These are phyloP conservation scores for Thraustochytrium sp. DNA, from an alignment of 352 stramenopile species.

Conservation along the genomic window DNA sequence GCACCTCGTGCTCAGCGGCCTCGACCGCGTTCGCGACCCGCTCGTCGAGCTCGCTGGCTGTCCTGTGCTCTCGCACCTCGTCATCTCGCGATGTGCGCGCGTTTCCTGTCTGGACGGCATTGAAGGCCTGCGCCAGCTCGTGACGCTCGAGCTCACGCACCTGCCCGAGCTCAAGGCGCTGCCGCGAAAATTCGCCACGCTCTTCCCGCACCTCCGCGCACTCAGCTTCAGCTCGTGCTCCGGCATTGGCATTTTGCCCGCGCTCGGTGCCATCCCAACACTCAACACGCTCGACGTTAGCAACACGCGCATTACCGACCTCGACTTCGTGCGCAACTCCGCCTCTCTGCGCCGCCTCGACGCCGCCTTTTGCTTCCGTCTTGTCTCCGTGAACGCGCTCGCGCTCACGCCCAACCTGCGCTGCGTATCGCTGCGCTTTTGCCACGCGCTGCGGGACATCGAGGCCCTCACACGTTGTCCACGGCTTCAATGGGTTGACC, in stretches of 20 bases:
- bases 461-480: neutral
- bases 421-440: neutral
- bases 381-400: neutral
- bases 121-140: neutral
- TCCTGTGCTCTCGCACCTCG: neutral
- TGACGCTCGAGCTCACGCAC: neutral
- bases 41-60: neutral
- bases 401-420: neutral
- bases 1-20: neutral
- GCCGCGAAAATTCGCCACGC: neutral
- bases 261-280: neutral
- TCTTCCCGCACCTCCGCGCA: neutral
- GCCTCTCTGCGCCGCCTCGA: neutral
- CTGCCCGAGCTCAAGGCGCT: neutral
- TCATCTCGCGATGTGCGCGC: neutral
- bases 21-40: neutral
- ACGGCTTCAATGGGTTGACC: neutral
- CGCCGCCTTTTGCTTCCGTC: constrained; percentile 1
- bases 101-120: neutral
- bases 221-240: neutral
- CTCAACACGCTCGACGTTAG: neutral
- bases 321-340: neutral
- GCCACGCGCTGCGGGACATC: neutral
- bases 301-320: constrained; percentile 5
- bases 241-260: neutral